Evolutionary conservation across 768 basidiomycete genomes (phyloP).

Genomic region (Xanthoconium purpureum): DNA sequence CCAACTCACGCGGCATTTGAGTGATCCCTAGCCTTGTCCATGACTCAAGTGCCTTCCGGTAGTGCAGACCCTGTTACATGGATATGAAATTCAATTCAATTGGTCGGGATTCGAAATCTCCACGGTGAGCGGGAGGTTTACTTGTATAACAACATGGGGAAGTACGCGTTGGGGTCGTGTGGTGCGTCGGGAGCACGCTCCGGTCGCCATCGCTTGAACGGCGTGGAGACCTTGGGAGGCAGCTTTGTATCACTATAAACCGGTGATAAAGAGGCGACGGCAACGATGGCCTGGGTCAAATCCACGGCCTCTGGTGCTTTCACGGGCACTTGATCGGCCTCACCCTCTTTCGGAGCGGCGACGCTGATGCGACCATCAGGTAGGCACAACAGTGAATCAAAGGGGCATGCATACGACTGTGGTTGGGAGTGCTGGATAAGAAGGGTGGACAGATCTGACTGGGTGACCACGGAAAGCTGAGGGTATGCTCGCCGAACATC

Average conservation of each 20-base stretch:
- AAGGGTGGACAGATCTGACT: slow-evolving; percentile 74
- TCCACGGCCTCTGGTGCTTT: slow-evolving; percentile 47
- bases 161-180: slow-evolving; percentile 78
- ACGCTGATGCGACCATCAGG: slow-evolving; percentile 40
- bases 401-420: slow-evolving; percentile 51
- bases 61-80: slow-evolving; percentile 10
- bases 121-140: slow-evolving; percentile 16
- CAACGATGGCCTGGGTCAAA: slow-evolving; percentile 69
- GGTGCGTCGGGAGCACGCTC: slow-evolving; percentile 73
- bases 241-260: slow-evolving; percentile 61
- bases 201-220: slow-evolving; percentile 74
- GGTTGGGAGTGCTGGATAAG: slow-evolving; percentile 74
- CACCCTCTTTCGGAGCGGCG: slow-evolving; percentile 44
- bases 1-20: not conserved
- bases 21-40: not conserved
- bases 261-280: slow-evolving; percentile 54
- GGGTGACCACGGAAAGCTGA: slow-evolving; percentile 86
- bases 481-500: slow-evolving; percentile 91
- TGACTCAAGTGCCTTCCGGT: not conserved
- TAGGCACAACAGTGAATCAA: not conserved
- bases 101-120: slow-evolving; percentile 1
- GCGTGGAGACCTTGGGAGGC: slow-evolving; percentile 69
- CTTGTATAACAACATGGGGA: slow-evolving; percentile 74
- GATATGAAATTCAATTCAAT: slow-evolving; percentile 33
- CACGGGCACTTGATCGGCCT: slow-evolving; percentile 45